Percentiles rank a stretch among this genome's conserved stretches.
phyloP scores from a whole-genome alignment of 164 flowering plant genomes.

The Tetracentron sinense region DNA sequence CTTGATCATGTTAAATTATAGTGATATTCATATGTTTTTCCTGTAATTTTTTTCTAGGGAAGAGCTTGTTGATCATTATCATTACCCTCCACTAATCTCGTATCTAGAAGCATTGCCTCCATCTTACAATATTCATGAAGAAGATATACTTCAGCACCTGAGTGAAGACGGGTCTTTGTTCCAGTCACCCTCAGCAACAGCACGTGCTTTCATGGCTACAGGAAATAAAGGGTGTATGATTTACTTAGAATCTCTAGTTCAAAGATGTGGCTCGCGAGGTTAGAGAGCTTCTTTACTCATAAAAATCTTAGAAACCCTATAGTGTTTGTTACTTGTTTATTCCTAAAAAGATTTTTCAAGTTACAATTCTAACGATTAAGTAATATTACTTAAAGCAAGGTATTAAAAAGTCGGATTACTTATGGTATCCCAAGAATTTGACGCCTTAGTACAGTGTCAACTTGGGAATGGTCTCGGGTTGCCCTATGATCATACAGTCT shows the following conservation, averaged over 20 bases:
- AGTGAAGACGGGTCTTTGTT: conserved; percentile 37
- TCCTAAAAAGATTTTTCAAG: no score
- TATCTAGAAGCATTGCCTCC: conserved; percentile 37
- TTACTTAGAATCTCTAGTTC: conserved; percentile 31
- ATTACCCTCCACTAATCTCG: conserved; percentile 14
- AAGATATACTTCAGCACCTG: conserved; percentile 16
- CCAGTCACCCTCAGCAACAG: conserved; percentile 46
- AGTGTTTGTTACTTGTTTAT: no score
- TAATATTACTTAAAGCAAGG: no score
- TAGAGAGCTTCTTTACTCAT: background rate
- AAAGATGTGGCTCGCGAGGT: conserved; percentile 33
- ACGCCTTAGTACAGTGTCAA: no score
- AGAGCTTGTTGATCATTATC: conserved; percentile 11
- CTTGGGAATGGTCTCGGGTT: no score
- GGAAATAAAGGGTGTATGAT: conserved; percentile 21
- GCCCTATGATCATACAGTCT: no score
- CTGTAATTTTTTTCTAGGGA: conserved; percentile 14
- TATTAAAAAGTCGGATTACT: no score
- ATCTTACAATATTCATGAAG: conserved; percentile 6
- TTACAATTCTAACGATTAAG: no score
- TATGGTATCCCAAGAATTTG: no score
- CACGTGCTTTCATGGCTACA: conserved; percentile 31
- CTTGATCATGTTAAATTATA: background rate
- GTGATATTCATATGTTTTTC: conserved; percentile 25
- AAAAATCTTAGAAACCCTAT: background rate